Base-by-base conservation (phyloP, 2,329 filamentous ascomycete genomes). In the Harringtonia aguacate region DNA sequence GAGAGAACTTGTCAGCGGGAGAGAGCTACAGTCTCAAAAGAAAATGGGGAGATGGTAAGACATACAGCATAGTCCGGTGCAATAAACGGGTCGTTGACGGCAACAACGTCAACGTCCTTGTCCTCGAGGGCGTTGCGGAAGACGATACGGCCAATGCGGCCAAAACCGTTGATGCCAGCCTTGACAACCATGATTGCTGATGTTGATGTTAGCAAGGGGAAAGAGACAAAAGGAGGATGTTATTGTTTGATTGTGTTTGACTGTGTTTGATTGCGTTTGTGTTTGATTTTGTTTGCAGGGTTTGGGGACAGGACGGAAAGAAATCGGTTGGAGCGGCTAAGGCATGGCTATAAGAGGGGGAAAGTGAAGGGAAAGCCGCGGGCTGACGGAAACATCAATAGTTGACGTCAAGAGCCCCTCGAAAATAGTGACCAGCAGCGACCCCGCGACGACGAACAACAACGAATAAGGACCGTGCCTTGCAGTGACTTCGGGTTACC, bases 71-170 rank as follows among this genome's bases (percentile, higher is more conserved):
- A 97, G 69, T 89, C 74, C 61, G 86, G 79, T 73, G 95, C 89
- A 73, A 98, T 97, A 84, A 98, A 97, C 60, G 92, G 92, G 69
- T 97, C 92, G 79, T 98, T 97, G 73, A 95, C 87, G 60, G 92
- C 90, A 61, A 95, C 87, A 61, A 98, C 77, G 61, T 95, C 78
- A 64, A 97, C 85, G 49, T 94, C 84, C 60, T 77, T 70, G 73
- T 90, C 84, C 80, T 94, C 84, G 65, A 94, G 67, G 61, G 90
- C 86, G 76, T 95, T 97, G 75, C 90, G 87, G 85, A 97, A 92
- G 77, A 97, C 83, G 69, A 98, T 95, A 69, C 92, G 86, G 64
- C 92, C 92, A 72, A 98, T 98, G 72, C 92, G 89, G 75, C 92
- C 92, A 78, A 98, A 98, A 70, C 92, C 90, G 84, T 95, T 97